A percentile compares a stretch with the other conserved stretches of the same genome.
Conservation (phyloP, 1,139 yeast species). For the Lodderomyces parapsilosis region DNA sequence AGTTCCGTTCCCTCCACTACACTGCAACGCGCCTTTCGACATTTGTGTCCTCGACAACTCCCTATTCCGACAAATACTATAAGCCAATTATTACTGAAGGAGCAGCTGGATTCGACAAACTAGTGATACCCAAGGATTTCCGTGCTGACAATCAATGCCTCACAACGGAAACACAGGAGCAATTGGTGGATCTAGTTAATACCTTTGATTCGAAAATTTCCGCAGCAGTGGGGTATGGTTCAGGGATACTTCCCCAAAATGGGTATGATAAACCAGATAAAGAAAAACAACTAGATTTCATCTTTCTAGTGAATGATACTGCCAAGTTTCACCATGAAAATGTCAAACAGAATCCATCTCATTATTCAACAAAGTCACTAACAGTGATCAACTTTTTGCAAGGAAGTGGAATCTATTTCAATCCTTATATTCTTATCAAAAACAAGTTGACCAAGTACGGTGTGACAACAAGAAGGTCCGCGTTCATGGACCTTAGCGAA, state of each 20-base stretch:
- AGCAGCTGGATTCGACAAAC: conserved; percentile 24
- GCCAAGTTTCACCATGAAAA: conserved; percentile 75
- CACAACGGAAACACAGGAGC: conserved; percentile 36
- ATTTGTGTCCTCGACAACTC: conserved; percentile 14
- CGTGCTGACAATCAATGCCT: conserved; percentile 52
- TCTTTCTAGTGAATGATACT: conserved; percentile 78
- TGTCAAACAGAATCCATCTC: conserved; percentile 61
- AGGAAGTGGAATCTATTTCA: conserved; percentile 93
- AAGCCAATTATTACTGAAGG: conserved; percentile 31
- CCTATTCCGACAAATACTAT: conserved; percentile 28
- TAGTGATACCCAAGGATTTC: conserved; percentile 25
- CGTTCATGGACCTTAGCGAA: conserved; percentile 66
- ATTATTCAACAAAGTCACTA: conserved; percentile 67
- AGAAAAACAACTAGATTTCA: conserved; percentile 71
- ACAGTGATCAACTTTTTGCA: conserved; percentile 64
- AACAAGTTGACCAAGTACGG: conserved; percentile 77
- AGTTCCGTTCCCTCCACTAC: background rate
- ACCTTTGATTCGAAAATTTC: conserved; percentile 68
- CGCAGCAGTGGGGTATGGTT: conserved; percentile 81
- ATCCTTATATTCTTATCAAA: conserved; percentile 72
- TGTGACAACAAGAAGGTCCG: conserved; percentile 60
- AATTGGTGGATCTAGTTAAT: conserved; percentile 50
- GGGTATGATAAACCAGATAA: conserved; percentile 36
- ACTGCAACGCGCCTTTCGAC: conserved; percentile 3
- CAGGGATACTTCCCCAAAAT: conserved; percentile 82